Evolutionary conservation across 148 eudicot genomes (phyloP), one percentile per base, ranked within the genome.

Genomic region (Amaranthus palmeri): DNA sequence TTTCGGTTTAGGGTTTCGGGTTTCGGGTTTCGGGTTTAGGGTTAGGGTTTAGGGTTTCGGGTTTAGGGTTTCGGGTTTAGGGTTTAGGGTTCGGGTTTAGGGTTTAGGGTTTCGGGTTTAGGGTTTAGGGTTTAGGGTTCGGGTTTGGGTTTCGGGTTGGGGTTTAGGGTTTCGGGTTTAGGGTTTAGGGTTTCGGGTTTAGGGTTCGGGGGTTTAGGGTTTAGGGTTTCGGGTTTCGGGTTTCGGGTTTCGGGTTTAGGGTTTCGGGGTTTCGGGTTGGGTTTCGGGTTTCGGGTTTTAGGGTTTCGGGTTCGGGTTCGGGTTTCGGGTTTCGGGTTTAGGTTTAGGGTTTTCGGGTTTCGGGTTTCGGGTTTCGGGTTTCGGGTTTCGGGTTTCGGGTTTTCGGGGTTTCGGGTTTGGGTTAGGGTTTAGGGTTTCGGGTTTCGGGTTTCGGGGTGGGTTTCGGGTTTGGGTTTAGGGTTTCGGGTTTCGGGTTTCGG

Each of bases 1-100:
- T 67, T 58, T 54, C 48, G 77, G 77, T 67, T 74, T 74, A 57
- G 67, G 77, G 72, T 67, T 74, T 67, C 56, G 66, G 77, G 77
- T 55, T 74, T 74, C 45, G 70, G 71, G 77, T 74, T 74, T 74
- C 65, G 77, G 70, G 76, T 74, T 73, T 74, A 74, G 76, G 76
- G 76, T 74, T 64, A 64, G 76, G 77, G 77, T 74, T 74, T 72
- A 62, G 69, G 75, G 75, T 50, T 72, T 72, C 36, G 71, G 78
- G 53, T 65, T 69, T 54, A 69, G 77, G 77, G 65, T 74, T 74
- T 54, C 70, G 77, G 70, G 65, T 74, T 60, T 68, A 71, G 54
- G 77, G 69, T 65, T 74, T 68, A 67, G n/a, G n/a, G n/a, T n/a
- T n/a, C n/a, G 72, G 78, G 78, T 55, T 74, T 74, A 66, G 71